These are phyloP conservation scores for Ogataea glucozyma DNA, from an alignment of 805 yeast genomes.

Conservation along the genomic window DNA sequence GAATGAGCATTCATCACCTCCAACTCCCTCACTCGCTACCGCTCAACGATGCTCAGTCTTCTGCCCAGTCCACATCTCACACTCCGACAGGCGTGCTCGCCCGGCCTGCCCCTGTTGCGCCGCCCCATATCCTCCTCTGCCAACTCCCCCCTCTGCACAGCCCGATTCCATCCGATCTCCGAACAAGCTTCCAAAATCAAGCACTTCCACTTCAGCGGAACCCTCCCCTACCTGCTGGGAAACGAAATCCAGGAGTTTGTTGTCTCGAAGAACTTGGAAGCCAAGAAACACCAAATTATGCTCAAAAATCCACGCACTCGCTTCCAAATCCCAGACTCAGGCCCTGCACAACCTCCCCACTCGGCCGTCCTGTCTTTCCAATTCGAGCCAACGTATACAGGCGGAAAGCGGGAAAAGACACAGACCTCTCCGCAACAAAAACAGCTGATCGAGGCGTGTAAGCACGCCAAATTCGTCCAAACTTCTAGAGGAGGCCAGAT, in stretches of 20 bases:
- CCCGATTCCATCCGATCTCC: constrained; percentile 17
- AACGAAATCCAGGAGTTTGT: constrained; percentile 56
- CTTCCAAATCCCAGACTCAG: neutral
- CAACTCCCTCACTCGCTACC: too few relatives aligned
- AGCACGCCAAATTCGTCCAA: constrained; percentile 68
- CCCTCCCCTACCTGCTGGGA: constrained; percentile 48
- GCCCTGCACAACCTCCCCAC: constrained; percentile 48
- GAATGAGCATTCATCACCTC: too few relatives aligned
- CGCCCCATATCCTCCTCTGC: neutral
- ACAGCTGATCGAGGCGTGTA: constrained; percentile 28
- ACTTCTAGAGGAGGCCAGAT: constrained; percentile 93
- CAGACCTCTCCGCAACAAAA: constrained; percentile 37
- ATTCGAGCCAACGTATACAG: constrained; percentile 84
- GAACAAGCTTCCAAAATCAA: constrained; percentile 38
- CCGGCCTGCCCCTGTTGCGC: neutral
- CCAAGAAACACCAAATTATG: constrained; percentile 40
- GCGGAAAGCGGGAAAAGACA: constrained; percentile 79
- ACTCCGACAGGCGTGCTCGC: neutral
- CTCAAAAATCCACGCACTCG: constrained; percentile 19
- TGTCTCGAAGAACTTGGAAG: constrained; percentile 56
- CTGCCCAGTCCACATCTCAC: too few relatives aligned
- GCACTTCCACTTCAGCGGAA: constrained; percentile 45
- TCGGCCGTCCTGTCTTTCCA: constrained; percentile 77
- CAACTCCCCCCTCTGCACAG: too few relatives aligned
- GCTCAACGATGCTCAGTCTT: too few relatives aligned